Evolutionary conservation across 129 eudicot species (phyloP).

Genomic region (Calendula officinalis): DNA sequence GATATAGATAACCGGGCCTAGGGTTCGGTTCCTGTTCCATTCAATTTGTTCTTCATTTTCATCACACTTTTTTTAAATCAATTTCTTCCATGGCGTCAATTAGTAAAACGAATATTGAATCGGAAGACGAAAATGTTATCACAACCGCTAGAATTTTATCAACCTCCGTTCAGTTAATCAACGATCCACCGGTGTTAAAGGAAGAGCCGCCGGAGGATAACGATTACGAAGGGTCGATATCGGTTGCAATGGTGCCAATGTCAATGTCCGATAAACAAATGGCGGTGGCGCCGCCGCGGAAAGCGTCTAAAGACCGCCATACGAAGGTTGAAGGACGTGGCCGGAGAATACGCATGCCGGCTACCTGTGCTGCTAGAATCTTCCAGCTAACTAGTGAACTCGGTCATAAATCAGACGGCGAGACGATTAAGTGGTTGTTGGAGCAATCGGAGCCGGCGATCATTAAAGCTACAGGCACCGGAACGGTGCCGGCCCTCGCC

Average conservation of each 20-base stretch:
- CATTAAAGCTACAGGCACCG: slow-evolving; percentile 21
- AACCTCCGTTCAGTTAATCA: neutral
- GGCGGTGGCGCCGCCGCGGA: slow-evolving; percentile 6
- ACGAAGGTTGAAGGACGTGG: slow-evolving; percentile 24
- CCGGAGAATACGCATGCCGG: slow-evolving; percentile 24
- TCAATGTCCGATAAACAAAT: neutral
- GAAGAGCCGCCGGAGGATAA: slow-evolving; percentile 6
- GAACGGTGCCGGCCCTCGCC: slow-evolving; percentile 29
- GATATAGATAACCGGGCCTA: slow-evolving; percentile 14
- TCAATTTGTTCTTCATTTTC: neutral
- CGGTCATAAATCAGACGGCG: slow-evolving; percentile 20
- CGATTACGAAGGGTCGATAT: neutral
- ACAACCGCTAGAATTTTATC: slow-evolving; percentile 2
- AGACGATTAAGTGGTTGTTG: slow-evolving; percentile 17
- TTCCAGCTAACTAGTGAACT: slow-evolving; percentile 25
- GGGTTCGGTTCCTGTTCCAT: slow-evolving; percentile 8
- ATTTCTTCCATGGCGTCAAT: slow-evolving; percentile 9
- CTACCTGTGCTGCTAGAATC: slow-evolving; percentile 15
- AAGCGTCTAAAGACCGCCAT: slow-evolving; percentile 6
- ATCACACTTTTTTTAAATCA: neutral
- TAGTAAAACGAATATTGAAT: slow-evolving; percentile 11
- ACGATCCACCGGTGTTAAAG: slow-evolving; percentile 10
- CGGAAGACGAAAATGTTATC: neutral
- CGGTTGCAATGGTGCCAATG: no score
- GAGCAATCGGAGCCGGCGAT: slow-evolving; percentile 13